A percentile compares a stretch with the other conserved stretches of the same genome.
These are phyloP conservation scores for Colletotrichum sp. DNA, from an alignment of 2,329 filamentous ascomycete genomes.

Conservation along the genomic window DNA sequence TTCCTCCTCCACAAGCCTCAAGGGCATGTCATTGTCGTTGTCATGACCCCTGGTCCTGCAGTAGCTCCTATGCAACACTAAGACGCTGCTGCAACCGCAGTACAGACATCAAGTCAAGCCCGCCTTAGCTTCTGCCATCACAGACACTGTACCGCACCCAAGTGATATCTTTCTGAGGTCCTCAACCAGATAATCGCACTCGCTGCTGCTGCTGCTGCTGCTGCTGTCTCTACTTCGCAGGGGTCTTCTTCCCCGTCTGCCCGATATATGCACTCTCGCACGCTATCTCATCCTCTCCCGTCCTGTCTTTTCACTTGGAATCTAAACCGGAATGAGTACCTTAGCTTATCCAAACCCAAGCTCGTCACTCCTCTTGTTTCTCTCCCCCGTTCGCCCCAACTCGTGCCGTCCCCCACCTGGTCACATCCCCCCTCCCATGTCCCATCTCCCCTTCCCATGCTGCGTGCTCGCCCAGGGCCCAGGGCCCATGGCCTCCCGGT, in stretches of 20 bases:
- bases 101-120: not conserved
- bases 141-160: not conserved
- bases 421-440: constrained; percentile 23
- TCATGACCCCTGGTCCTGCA: not conserved
- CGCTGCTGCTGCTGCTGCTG: not conserved
- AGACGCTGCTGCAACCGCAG: constrained; percentile 19
- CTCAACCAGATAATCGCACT: not conserved
- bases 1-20: not conserved
- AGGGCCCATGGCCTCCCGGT: constrained; percentile 13
- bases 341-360: not conserved
- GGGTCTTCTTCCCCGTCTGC: constrained; percentile 2
- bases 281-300: not conserved
- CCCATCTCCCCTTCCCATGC: constrained; percentile 33
- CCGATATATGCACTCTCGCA: not conserved
- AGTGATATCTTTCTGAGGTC: not conserved
- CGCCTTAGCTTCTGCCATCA: not conserved
- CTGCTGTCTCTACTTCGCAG: not conserved
- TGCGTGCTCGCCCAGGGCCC: constrained; percentile 21
- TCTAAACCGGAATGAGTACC: not conserved
- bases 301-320: not conserved
- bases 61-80: not conserved
- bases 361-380: constrained; percentile 3
- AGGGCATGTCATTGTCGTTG: not conserved
- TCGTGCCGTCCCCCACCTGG: constrained; percentile 10
- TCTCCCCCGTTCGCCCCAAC: constrained; percentile 16